Evolutionary conservation across 2,329 filamentous ascomycete genomes (phyloP), one percentile per base, ranked within the genome.

Genomic region (Aspergillus brasiliensis): DNA sequence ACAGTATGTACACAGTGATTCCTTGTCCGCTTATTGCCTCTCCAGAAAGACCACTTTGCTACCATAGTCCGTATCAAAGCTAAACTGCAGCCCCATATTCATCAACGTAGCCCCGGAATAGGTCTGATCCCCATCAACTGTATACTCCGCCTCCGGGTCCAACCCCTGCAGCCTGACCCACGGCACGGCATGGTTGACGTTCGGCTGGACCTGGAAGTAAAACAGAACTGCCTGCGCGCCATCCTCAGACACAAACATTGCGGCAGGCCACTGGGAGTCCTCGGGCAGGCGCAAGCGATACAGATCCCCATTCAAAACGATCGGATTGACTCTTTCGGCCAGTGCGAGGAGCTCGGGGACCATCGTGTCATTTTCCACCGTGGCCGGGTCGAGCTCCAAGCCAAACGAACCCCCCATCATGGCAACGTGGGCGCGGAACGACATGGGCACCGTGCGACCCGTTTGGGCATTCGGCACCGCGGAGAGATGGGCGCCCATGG

Each of bases 351-450:
- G 75, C 0, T 68, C 77, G 0, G 86, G 86, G 0, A 34, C 31
- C 13, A 89, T 78, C 28, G 78, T 76, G 0, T 75, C 78, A 49
- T 75, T 78, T n/a, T 89, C 86, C 11, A 81, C 81, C 0, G 76
- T 76, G 0, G 74, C 75, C 0, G 86, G 87, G 67, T 88, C 80
- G 7, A 89, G 79, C 69, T 89, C 86, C 10, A 89, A 80, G 0
- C 87, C 87, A 64, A 89, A 89, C 0, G 84, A 87, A 2, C 86
- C 86, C 57, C 87, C 87, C 86, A 88, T 88, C 78, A 88, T 85
- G 5, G 87, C 87, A 0, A 89, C 86, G 57, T 88, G 86, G 0
- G 83, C 85, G 34, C 87, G 84, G 76, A 89, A 88, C 1, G 73
- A 71, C 11, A 89, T 78, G 0, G 86, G 82, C 1, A 83, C 83